phyloP scores from a whole-genome alignment of 2,329 filamentous ascomycete species.

The Cladophialophora carrionii region DNA sequence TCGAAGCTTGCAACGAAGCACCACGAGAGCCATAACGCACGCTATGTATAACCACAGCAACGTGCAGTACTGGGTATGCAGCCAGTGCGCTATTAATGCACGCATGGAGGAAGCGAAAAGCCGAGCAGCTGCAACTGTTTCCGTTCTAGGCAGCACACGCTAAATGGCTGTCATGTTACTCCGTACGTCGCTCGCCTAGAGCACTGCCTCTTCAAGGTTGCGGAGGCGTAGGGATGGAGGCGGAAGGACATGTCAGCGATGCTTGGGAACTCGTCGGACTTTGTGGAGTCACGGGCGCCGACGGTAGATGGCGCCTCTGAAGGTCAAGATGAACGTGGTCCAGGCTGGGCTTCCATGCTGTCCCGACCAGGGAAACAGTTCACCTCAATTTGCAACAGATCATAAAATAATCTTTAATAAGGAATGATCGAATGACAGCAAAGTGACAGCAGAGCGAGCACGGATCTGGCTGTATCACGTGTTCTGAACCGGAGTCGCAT shows the following conservation, averaged over 20 bases:
- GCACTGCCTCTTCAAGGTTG: conserved; percentile 23
- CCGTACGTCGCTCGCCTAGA: conserved; percentile 19
- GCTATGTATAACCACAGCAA: not conserved
- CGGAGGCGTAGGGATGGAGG: conserved; percentile 6
- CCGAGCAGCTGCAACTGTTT: conserved; percentile 9
- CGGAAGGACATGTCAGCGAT: not conserved
- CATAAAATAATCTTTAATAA: conserved; percentile 1
- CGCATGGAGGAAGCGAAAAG: conserved; percentile 10
- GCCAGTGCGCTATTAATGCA: conserved; percentile 25
- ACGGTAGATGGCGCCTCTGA: not conserved
- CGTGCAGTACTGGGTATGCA: not conserved
- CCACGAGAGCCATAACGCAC: not conserved
- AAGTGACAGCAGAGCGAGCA: not conserved
- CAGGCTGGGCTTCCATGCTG: not conserved
- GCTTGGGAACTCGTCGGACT: not conserved
- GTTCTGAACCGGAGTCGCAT: conserved; percentile 5
- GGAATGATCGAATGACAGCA: not conserved
- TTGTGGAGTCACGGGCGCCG: conserved; percentile 6
- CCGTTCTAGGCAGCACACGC: not conserved
- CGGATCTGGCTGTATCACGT: conserved; percentile 8
- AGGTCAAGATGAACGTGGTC: not conserved
- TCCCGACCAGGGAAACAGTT: not conserved
- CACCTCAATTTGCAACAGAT: not conserved
- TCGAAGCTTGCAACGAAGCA: conserved; percentile 5
- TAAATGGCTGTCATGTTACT: conserved; percentile 5